A percentile compares a stretch with the other conserved stretches of the same genome.
Conservation (phyloP, 345 rosid genomes). For the Combretum micranthum region DNA sequence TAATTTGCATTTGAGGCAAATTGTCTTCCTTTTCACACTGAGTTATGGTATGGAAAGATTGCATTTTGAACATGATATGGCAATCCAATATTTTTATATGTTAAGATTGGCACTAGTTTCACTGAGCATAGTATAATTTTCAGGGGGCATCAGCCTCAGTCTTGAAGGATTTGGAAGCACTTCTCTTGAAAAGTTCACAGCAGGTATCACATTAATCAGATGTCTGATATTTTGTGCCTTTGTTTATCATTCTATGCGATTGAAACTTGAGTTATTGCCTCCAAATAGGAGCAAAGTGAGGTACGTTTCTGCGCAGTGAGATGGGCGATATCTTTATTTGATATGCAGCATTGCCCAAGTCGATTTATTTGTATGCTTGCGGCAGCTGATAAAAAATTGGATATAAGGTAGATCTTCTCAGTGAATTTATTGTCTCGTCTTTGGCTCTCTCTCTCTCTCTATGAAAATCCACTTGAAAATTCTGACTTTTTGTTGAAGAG, state of each 20-base stretch:
- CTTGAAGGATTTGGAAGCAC: slow-evolving; percentile 64
- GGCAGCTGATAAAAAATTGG: slow-evolving; percentile 76
- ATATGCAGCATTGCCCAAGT: slow-evolving; percentile 85
- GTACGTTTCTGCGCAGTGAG: slow-evolving; percentile 88
- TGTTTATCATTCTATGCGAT: too few species aligned
- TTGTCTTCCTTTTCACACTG: too few species aligned
- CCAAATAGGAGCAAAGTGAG: slow-evolving; percentile 80
- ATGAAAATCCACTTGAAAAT: too few species aligned
- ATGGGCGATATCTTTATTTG: slow-evolving; percentile 81
- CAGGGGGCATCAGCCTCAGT: slow-evolving; percentile 66
- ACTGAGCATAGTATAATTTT: slow-evolving; percentile 2
- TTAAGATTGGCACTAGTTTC: too few species aligned
- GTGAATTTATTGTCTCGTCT: neutral
- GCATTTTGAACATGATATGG: too few species aligned
- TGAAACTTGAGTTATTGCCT: slow-evolving; percentile 13
- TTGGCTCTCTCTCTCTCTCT: too few species aligned
- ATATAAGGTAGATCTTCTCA: slow-evolving; percentile 55
- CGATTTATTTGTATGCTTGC: slow-evolving; percentile 90
- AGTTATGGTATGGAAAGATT: too few species aligned
- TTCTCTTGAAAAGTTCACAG: slow-evolving; percentile 60
- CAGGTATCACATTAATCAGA: slow-evolving; percentile 34
- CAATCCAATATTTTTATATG: too few species aligned
- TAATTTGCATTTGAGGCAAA: too few species aligned
- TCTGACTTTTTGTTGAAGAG: too few species aligned
- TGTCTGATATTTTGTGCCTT: neutral